Percentiles rank a stretch among this genome's conserved stretches.
Conservation (phyloP, 768 basidiomycete species). For the Scleroderma bovista region DNA sequence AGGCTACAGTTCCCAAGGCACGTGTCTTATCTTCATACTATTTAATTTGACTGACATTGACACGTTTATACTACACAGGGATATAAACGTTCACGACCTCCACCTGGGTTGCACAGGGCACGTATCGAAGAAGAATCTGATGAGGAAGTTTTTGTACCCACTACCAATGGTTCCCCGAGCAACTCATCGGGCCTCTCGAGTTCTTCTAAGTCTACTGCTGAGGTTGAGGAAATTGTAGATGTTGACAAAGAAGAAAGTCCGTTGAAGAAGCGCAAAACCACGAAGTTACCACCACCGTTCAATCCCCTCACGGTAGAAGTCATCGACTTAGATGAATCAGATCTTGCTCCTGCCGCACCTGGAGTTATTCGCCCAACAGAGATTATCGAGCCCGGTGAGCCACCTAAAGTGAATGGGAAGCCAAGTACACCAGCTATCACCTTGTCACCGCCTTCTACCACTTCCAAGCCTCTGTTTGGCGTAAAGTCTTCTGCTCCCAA, state of each 20-base stretch:
- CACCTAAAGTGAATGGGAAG: constrained; percentile 12
- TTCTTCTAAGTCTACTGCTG: constrained; percentile 4
- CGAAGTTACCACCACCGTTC: constrained; percentile 1
- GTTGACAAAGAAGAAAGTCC: constrained; percentile 35
- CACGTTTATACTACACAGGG: constrained; percentile 39
- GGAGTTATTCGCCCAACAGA: constrained; percentile 32
- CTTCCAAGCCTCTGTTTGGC: constrained; percentile 18
- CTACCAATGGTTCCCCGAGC: constrained; percentile 11
- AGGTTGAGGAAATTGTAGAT: constrained; percentile 35
- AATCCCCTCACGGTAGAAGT: constrained; percentile 26
- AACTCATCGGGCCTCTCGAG: not conserved
- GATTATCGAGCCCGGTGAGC: constrained; percentile 35
- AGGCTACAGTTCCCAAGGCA: constrained; percentile 73
- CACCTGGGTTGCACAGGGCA: constrained; percentile 45
- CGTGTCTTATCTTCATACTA: constrained; percentile 13
- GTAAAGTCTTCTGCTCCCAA: constrained; percentile 57
- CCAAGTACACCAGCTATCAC: constrained; percentile 1
- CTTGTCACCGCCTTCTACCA: constrained; percentile 16
- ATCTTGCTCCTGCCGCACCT: constrained; percentile 12
- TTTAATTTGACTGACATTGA: constrained; percentile 6
- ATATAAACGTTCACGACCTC: constrained; percentile 72
- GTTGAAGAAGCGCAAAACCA: constrained; percentile 46
- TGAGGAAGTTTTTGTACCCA: constrained; percentile 8
- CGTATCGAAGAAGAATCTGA: constrained; percentile 4
- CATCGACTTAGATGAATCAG: constrained; percentile 25